phyloP scores from a whole-genome alignment of 225 moss, liverwort and hornwort species.

The Bryum argenteum region DNA sequence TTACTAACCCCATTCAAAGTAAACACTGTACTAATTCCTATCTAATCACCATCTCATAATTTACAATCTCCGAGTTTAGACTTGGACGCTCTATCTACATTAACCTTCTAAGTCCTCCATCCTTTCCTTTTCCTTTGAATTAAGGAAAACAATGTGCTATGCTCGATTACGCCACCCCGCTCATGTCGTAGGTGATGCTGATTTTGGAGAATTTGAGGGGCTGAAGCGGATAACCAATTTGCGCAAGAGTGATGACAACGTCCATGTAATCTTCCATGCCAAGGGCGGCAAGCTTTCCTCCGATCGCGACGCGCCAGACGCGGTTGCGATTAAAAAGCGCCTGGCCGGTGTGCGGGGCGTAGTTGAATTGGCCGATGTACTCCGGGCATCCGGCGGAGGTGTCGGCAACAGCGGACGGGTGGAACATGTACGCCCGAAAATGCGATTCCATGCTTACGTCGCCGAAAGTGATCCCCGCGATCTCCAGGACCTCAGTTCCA shows the following conservation, averaged over 20 bases:
- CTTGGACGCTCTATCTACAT: too few relatives aligned
- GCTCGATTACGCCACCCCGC: neutral
- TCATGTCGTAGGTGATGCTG: conserved; percentile 17
- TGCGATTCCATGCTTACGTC: neutral
- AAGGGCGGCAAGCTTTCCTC: conserved; percentile 21
- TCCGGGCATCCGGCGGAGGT: conserved; percentile 44
- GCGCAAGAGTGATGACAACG: conserved; percentile 36
- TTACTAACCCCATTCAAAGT: too few relatives aligned
- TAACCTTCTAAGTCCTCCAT: too few relatives aligned
- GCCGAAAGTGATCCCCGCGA: neutral
- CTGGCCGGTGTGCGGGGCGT: conserved; percentile 39
- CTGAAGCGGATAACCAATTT: conserved; percentile 13
- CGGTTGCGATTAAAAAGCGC: conserved; percentile 21
- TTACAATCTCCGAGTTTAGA: too few relatives aligned
- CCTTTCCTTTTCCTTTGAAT: too few relatives aligned
- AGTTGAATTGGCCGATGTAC: conserved; percentile 43
- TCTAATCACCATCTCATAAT: too few relatives aligned
- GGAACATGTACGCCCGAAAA: conserved; percentile 33
- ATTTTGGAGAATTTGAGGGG: conserved; percentile 12
- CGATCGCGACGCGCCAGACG: conserved; percentile 33
- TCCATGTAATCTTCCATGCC: conserved; percentile 24
- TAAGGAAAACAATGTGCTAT: too few relatives aligned
- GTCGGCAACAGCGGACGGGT: conserved; percentile 10
- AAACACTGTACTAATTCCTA: too few relatives aligned
- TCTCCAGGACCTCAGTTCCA: conserved; percentile 25